Percentiles rank a stretch among this genome's conserved stretches.
Conservation (phyloP, 2,329 filamentous ascomycete species). For the Ophiostoma tasmaniense region DNA sequence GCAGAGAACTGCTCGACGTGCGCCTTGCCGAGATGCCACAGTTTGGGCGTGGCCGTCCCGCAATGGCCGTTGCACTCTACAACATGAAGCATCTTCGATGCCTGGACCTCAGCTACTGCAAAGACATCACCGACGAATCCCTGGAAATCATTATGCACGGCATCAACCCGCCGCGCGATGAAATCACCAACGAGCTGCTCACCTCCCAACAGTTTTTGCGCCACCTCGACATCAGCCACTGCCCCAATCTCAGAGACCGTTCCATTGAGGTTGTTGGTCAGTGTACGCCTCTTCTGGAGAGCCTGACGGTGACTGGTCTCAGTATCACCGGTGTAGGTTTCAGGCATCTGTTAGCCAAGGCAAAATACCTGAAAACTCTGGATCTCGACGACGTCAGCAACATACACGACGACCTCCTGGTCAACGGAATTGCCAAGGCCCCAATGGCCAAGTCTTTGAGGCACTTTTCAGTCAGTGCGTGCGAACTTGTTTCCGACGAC, state of each 20-base stretch:
- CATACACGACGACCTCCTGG: conserved; percentile 66
- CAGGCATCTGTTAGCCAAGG: conserved; percentile 62
- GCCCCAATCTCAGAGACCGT: conserved; percentile 60
- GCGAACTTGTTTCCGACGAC: conserved; percentile 71
- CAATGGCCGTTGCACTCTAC: conserved; percentile 68
- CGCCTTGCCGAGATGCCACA: conserved; percentile 68
- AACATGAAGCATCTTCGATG: conserved; percentile 71
- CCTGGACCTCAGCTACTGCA: conserved; percentile 73
- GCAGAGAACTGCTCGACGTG: conserved; percentile 59
- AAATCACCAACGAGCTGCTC: conserved; percentile 65
- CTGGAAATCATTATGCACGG: conserved; percentile 70
- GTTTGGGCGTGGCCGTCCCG: conserved; percentile 66
- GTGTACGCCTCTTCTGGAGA: conserved; percentile 71
- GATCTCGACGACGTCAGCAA: conserved; percentile 79
- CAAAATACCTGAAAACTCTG: conserved; percentile 71
- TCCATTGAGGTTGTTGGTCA: conserved; percentile 65
- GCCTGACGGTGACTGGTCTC: conserved; percentile 74
- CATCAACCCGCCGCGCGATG: conserved; percentile 65
- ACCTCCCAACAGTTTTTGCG: conserved; percentile 71
- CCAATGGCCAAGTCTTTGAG: conserved; percentile 57
- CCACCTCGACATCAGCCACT: conserved; percentile 78
- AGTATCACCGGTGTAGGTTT: conserved; percentile 66
- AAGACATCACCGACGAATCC: conserved; percentile 66
- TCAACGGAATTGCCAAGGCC: conserved; percentile 63
- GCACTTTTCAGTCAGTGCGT: conserved; percentile 84